Base-by-base conservation (phyloP, 768 basidiomycete genomes). In the Amanita rubescens region DNA sequence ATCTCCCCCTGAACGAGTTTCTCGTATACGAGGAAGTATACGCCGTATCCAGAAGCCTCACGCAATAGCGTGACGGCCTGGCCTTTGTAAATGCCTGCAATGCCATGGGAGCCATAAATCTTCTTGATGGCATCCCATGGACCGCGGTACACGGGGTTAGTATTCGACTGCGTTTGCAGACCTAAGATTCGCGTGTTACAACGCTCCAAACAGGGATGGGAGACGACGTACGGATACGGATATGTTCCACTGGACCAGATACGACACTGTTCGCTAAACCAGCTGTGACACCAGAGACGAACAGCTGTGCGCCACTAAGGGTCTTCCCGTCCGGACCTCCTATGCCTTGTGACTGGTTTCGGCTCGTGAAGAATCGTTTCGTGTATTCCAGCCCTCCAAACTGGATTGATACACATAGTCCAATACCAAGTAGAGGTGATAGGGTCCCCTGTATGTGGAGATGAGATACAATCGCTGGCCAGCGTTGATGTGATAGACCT, bases 191-290 rank as follows among this genome's bases (percentile, higher is more conserved):
- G 25, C 50, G 46, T 56, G 59, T 48, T 35, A 49, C 47, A 43
- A 19, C 15, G 22, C 34, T 10, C 41, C 15, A 17, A 57, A 43
- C 7, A 27, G 53, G 15, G 55, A 49, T 50, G 50, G 49, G 32
- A 37, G 41, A 35, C 15, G 52, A 62, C 87, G 66, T 59, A 92
- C 91, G 85, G 59, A 97, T 98, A 72, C 94, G 90, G 65, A 97
- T 94, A 64, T 97, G 94, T 67, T 98, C 94, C 15, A 98, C 94
- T 5, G 94, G 95, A 1, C 94, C 93, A 0, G 94, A 94, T 34
- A 96, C 93, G 55, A 95, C 75, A 25, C 91, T 87, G 63, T 97
- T 98, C 9, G 90, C 84, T 24, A 96, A 68, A 24, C 95, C 95
- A 20, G 94, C 95, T 34, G 82, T 71, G 3, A 92, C 81, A 58